Conservation (phyloP, 129 eudicot species). For the Artemisia annua region DNA sequence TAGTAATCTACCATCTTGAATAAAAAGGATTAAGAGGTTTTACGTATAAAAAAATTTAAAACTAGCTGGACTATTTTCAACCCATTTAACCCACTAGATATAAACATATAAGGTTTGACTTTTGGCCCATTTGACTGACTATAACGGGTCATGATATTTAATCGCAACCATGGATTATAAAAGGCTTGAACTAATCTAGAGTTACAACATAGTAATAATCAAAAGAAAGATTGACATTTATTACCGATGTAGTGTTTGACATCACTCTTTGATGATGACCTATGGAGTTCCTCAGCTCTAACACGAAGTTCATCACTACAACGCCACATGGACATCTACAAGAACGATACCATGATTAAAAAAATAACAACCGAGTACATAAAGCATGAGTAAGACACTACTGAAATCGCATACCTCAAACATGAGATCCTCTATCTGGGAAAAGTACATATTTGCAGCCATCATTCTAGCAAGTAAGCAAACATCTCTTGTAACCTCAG, state of each 20-base stretch:
- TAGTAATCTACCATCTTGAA: not conserved
- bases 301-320: slow-evolving; percentile 93
- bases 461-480: slow-evolving; percentile 98
- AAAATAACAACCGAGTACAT: not conserved
- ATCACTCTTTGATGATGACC: slow-evolving; percentile 69
- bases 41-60: no score
- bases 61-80: no score
- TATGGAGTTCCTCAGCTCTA: slow-evolving; percentile 78
- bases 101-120: no score
- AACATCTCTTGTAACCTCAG: slow-evolving; percentile 96
- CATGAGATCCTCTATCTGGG: slow-evolving; percentile 98
- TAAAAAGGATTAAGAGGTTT: no score
- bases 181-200: no score
- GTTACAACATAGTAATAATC: no score
- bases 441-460: slow-evolving; percentile 97
- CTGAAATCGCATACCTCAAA: slow-evolving; percentile 63
- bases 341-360: slow-evolving; percentile 1
- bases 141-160: no score
- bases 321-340: slow-evolving; percentile 98
- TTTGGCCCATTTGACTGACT: no score
- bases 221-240: not conserved
- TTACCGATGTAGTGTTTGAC: slow-evolving; percentile 96
- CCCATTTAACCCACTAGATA: no score
- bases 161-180: no score
- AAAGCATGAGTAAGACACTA: slow-evolving; percentile 9